Percentiles rank a stretch among this genome's conserved stretches.
phyloP scores from a whole-genome alignment of 139 green algal species.

The Spirogloea muscicola region DNA sequence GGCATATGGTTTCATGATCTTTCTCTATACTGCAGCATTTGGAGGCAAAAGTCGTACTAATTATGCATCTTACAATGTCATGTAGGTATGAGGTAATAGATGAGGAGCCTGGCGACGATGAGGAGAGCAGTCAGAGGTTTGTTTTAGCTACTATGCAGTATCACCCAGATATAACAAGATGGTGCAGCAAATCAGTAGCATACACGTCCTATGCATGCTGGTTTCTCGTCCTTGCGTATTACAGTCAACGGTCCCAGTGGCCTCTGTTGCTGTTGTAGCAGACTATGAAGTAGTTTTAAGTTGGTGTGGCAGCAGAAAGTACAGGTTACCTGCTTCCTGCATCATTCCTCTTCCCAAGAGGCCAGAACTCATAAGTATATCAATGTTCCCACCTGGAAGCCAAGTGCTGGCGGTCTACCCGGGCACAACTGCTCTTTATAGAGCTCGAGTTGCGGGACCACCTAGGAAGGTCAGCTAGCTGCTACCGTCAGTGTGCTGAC shows the following conservation, averaged over 20 bases:
- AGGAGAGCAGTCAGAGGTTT: conserved; percentile 21
- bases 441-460: conserved; percentile 16
- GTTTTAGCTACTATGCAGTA: no score
- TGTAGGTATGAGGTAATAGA: conserved; percentile 41
- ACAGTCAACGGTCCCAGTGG: no score
- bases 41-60: no score
- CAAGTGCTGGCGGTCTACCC: conserved; percentile 44
- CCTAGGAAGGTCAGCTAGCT: conserved; percentile 28
- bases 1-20: no score
- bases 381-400: conserved; percentile 23
- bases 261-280: neutral
- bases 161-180: no score
- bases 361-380: neutral
- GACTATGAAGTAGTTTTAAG: neutral
- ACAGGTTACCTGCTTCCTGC: conserved; percentile 21
- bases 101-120: conserved; percentile 42
- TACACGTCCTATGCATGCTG: no score
- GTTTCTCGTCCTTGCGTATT: no score
- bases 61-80: no score
- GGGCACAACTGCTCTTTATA: conserved; percentile 47
- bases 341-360: conserved; percentile 45
- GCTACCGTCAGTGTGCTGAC: no score
- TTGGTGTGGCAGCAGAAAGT: conserved; percentile 25
- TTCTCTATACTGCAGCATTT: no score
- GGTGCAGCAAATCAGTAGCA: no score